Evolutionary conservation across 208 protist genomes (phyloP).

Genomic region (Leishmania turanica): DNA sequence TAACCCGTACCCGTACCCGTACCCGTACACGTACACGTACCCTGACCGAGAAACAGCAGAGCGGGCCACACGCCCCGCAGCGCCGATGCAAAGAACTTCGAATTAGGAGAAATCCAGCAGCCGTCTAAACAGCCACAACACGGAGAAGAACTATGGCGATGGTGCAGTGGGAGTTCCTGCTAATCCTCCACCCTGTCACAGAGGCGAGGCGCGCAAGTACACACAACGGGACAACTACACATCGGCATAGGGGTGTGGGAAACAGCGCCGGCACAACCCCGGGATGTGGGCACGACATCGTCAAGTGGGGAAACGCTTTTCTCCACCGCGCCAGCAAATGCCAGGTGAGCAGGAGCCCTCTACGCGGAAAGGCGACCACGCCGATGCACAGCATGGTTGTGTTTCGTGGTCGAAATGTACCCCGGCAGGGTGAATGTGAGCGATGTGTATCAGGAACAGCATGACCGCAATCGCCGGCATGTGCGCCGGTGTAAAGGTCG

Average conservation of each 20-base stretch:
- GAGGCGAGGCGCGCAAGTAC: too few relatives aligned
- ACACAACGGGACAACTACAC: not conserved
- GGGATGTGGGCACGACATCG: not conserved
- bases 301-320: not conserved
- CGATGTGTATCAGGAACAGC: not conserved
- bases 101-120: too few relatives aligned
- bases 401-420: not conserved
- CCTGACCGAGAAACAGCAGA: rapidly evolving
- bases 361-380: not conserved
- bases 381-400: not conserved
- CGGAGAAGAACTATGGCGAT: rapidly evolving
- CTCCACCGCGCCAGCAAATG: not conserved
- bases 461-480: not conserved
- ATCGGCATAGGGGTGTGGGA: not conserved
- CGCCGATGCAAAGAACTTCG: too few relatives aligned
- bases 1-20: too few relatives aligned
- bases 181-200: too few relatives aligned
- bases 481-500: not conserved
- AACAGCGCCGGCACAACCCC: not conserved
- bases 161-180: too few relatives aligned
- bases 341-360: not conserved
- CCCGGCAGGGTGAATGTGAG: not conserved
- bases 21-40: too few relatives aligned
- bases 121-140: too few relatives aligned
- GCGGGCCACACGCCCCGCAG: too few relatives aligned